phyloP scores from a whole-genome alignment of 2,329 filamentous ascomycete genomes.

The Alternaria gansuensis region DNA sequence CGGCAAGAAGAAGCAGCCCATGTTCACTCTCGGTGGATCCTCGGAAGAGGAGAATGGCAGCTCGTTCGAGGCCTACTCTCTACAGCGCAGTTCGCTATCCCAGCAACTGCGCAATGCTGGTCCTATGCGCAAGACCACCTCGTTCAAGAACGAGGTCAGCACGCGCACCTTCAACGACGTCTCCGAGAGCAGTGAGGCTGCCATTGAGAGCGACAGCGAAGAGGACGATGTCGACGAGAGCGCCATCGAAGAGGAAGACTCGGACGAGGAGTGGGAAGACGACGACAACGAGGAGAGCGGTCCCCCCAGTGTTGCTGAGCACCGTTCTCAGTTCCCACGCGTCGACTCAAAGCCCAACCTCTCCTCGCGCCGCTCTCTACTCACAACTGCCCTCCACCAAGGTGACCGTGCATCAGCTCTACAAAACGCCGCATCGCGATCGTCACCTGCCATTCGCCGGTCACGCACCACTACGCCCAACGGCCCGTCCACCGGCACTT shows the following conservation, averaged over 20 bases:
- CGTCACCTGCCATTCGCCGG: constrained; percentile 63
- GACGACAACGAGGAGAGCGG: constrained; percentile 79
- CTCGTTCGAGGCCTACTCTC: constrained; percentile 69
- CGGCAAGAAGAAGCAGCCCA: constrained; percentile 71
- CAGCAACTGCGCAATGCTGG: constrained; percentile 60
- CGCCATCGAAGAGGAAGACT: constrained; percentile 69
- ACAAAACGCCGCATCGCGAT: constrained; percentile 69
- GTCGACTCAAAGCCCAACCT: constrained; percentile 89
- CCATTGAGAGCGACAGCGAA: constrained; percentile 67
- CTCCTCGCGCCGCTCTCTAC: constrained; percentile 83
- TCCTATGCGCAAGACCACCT: constrained; percentile 76
- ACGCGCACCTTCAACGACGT: constrained; percentile 70
- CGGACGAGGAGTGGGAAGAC: constrained; percentile 65
- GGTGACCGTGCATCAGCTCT: constrained; percentile 75
- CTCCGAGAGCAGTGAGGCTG: constrained; percentile 66
- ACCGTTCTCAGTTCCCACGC: constrained; percentile 80
- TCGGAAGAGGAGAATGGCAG: constrained; percentile 86
- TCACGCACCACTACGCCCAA: constrained; percentile 74
- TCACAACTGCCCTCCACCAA: constrained; percentile 88
- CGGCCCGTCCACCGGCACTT: constrained; percentile 71
- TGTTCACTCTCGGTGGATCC: constrained; percentile 79
- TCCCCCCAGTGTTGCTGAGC: constrained; percentile 80
- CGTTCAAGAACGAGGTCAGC: constrained; percentile 79
- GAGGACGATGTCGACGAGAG: constrained; percentile 68
- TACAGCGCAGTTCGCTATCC: constrained; percentile 63